Conservation (phyloP, 805 yeast species). For the Grigorovia transvaalensis region DNA sequence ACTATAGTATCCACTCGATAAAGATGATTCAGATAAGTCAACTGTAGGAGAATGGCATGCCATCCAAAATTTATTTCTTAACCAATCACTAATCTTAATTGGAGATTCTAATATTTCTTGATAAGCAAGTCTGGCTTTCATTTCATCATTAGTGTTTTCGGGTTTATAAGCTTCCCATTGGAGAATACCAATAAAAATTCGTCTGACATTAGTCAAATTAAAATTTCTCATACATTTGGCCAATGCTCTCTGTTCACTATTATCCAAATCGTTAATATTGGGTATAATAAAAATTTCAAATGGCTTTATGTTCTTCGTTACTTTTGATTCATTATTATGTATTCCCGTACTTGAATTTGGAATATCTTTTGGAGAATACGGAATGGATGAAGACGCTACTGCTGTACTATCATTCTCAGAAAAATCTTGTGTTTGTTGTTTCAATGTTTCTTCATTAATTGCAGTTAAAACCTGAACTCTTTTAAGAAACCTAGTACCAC, state of each 20-base stretch:
- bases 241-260: constrained; percentile 8
- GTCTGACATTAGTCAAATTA: neutral
- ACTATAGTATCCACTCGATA: constrained; percentile 3
- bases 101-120: constrained; percentile 4
- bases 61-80: constrained; percentile 36
- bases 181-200: constrained; percentile 9
- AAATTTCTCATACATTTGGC: constrained; percentile 7
- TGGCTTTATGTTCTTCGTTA: neutral
- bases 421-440: neutral
- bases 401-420: neutral
- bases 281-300: constrained; percentile 11
- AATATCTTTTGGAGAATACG: neutral
- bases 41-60: constrained; percentile 12
- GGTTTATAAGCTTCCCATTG: constrained; percentile 2
- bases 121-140: neutral
- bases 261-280: constrained; percentile 9
- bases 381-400: neutral
- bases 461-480: neutral
- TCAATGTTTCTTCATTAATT: neutral
- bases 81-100: constrained; percentile 15
- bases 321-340: neutral
- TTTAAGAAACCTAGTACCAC: neutral
- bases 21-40: neutral
- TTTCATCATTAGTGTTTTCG: neutral
- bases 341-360: neutral